Evolutionary conservation across 331 rosid genomes (phyloP), one percentile per base, ranked within the genome.

Genomic region (Malus hybrid): DNA sequence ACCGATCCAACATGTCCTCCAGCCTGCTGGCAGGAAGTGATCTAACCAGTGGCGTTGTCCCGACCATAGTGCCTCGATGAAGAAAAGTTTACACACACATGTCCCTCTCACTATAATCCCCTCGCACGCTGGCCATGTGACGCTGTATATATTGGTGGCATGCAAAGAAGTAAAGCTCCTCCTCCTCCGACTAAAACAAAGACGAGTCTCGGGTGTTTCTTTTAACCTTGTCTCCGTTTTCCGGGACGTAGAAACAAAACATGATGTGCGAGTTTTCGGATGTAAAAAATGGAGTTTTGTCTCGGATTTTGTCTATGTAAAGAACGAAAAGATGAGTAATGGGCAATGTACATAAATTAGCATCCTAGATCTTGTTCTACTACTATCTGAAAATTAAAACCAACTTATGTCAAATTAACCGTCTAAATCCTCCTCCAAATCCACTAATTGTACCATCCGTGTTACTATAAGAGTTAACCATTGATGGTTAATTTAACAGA

Each of bases 61-160:
- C 97, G 24, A 84, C 90, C 74, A 83, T 92, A 71, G 74, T 50
- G 27, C 93, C 96, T 67, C 90, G 97, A 0, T 90, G 85, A 88
- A 7, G 33, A 32, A 31, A 70, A 31, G 12, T 15, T 18, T 11
- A 3, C 4, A 11, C 24, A 9, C 27, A 20, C 63, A 8, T 10
- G 11, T 20, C 27, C 6, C 63, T 7, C 63, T 20, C 63, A 57
- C 63, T 20, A 20, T 9, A 19, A 24, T 14, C 31, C 19, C n/a
- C 62, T 69, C 44, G 9, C 67, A 62, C 29, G 36, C 36, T 28
- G 6, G 65, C 12, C 65, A 22, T 1, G 32, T 22, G 15, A 10
- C 0, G 16, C 60, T 59, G 16, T 61, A 61, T 11, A 13, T 61
- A 61, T 61, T 61, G 19, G 8, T 13, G 16, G 66, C 6, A 61